A percentile compares a stretch with the other conserved stretches of the same genome.
phyloP scores from a whole-genome alignment of 495 filamentous ascomycete genomes.

The Barbatosphaeria neglecta region DNA sequence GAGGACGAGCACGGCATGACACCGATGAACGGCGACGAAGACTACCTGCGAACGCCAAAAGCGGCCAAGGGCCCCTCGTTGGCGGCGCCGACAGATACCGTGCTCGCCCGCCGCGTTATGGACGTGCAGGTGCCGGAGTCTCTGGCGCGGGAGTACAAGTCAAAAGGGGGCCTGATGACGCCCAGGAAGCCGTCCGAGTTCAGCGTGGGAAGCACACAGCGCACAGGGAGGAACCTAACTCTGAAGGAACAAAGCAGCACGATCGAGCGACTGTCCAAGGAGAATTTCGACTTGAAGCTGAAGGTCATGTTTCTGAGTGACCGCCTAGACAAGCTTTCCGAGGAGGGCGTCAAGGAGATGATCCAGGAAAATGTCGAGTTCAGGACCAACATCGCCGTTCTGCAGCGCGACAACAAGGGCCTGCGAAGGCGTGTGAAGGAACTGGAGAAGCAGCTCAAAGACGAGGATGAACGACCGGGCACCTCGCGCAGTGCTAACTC shows the following conservation, averaged over 20 bases:
- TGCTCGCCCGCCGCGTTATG: conserved; percentile 74
- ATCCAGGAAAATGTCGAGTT: conserved; percentile 94
- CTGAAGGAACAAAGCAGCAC: conserved; percentile 95
- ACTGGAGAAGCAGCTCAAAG: conserved; percentile 72
- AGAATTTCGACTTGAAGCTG: conserved; percentile 95
- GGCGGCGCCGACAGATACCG: conserved; percentile 68
- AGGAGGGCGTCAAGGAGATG: conserved; percentile 95
- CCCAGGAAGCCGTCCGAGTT: conserved; percentile 44
- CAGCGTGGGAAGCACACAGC: conserved; percentile 20
- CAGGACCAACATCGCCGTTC: conserved; percentile 74
- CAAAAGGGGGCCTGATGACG: conserved; percentile 41
- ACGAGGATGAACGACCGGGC: conserved; percentile 51
- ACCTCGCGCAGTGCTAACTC: conserved; percentile 36
- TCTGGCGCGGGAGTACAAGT: conserved; percentile 70
- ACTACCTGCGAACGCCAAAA: conserved; percentile 32
- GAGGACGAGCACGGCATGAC: conserved; percentile 28
- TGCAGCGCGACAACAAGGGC: conserved; percentile 77
- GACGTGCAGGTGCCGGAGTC: conserved; percentile 86
- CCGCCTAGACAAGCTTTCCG: conserved; percentile 80
- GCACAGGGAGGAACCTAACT: conserved; percentile 66
- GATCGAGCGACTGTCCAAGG: conserved; percentile 88
- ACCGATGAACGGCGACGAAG: conserved; percentile 9
- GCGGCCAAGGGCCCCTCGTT: conserved; percentile 39
- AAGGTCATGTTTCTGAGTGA: conserved; percentile 96
- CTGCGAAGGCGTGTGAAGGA: conserved; percentile 69